Evolutionary conservation across 345 rosid genomes (phyloP), one percentile per base, ranked within the genome.

Genomic region (Citrus trifoliata): DNA sequence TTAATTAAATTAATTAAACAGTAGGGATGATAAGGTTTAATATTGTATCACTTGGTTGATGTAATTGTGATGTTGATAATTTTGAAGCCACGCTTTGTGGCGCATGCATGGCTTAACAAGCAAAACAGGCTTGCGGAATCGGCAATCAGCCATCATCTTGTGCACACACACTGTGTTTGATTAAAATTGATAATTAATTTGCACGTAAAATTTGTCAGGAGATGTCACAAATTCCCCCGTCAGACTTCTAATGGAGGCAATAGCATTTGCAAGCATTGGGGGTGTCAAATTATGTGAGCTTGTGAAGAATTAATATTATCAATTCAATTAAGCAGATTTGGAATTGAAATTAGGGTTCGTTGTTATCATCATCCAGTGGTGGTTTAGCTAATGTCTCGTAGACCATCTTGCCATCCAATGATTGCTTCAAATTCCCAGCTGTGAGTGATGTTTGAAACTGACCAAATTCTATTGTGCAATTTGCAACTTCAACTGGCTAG

Each of bases 111-210:
- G 25, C 10, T 55, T 18, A 4, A 28, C 53, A 62, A 51, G 67
- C 78, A 78, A 74, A 4, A n/a, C 53, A 69, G 37, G 67, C 80
- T 80, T 80, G 80, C 59, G 38, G 56, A 18, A 24, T 42, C 28
- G 66, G 75, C 67, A 80, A 83, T 74, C 63, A 21, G 18, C 42
- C 51, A 74, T 69, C 76, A 70, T 82, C 64, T 75, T 55, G 3
- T 61, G 60, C 74, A 76, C 53, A 37, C 40, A 37, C 21, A 7
- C 0, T 16, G 73, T 46, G 59, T 25, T 65, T 32, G 46, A 24
- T 6, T 32, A 7, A 33, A 65, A 64, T 22, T 69, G 56, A 40
- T 27, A 24, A 40, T 40, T 46, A 24, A 40, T 22, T 12, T 48
- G 74, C 4, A 14, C 19, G n/a, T 14, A 70, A 27, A n/a, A 24